phyloP scores from a whole-genome alignment of 2,329 filamentous ascomycete genomes.

The Gyromitra esculenta region DNA sequence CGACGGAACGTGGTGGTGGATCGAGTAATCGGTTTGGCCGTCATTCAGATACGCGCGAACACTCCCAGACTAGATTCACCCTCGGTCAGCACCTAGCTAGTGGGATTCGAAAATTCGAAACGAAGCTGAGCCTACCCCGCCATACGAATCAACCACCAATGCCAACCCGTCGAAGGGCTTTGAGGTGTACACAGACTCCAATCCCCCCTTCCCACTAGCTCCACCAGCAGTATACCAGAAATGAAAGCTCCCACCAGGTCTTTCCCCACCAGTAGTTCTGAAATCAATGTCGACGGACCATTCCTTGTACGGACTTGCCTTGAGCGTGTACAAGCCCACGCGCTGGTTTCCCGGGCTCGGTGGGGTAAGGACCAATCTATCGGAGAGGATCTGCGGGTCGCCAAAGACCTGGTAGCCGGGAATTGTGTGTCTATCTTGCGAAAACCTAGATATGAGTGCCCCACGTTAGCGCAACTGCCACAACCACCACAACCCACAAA shows the following conservation, averaged over 20 bases:
- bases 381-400: constrained; percentile 76
- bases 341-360: constrained; percentile 85
- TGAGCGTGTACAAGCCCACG: constrained; percentile 82
- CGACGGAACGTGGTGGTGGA: constrained; percentile 79
- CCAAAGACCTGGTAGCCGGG: constrained; percentile 69
- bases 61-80: constrained; percentile 70
- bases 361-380: constrained; percentile 91
- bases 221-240: constrained; percentile 70
- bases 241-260: constrained; percentile 87
- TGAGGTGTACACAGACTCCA: constrained; percentile 57
- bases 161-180: constrained; percentile 83
- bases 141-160: constrained; percentile 84
- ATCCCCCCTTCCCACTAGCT: constrained; percentile 70
- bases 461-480: constrained; percentile 20
- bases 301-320: constrained; percentile 69
- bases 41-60: constrained; percentile 95
- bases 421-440: constrained; percentile 67
- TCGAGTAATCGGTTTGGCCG: constrained; percentile 79
- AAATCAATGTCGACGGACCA: constrained; percentile 90
- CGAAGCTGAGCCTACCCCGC: constrained; percentile 63
- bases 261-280: constrained; percentile 83
- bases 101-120: not conserved
- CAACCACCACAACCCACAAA: not conserved
- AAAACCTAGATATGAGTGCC: constrained; percentile 66
- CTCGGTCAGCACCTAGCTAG: constrained; percentile 53